These are phyloP conservation scores for Cystofilobasidium bisporidii DNA, from an alignment of 768 basidiomycete genomes.

Conservation along the genomic window DNA sequence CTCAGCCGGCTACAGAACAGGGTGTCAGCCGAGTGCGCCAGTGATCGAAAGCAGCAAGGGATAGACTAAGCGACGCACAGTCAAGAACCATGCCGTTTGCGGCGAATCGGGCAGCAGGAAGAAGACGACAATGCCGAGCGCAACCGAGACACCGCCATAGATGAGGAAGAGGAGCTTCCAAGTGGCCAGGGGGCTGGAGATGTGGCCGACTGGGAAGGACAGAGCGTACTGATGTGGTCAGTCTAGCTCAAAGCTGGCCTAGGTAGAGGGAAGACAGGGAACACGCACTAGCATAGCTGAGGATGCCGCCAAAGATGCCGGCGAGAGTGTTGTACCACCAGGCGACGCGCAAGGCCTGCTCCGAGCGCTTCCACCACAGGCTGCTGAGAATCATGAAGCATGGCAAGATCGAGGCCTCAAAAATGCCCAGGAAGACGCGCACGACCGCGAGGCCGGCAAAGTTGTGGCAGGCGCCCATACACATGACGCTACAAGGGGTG, in stretches of 20 bases:
- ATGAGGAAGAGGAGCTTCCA: slow-evolving; percentile 7
- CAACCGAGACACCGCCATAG: slow-evolving; percentile 11
- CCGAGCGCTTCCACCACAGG: slow-evolving; percentile 19
- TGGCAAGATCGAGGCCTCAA: slow-evolving; percentile 30
- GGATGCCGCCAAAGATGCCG: neutral
- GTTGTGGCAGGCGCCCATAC: slow-evolving; percentile 27
- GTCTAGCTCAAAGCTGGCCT: too few relatives aligned
- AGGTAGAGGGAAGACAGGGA: too few relatives aligned
- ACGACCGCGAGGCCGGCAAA: slow-evolving; percentile 28
- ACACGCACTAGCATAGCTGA: too few relatives aligned
- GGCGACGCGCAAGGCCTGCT: slow-evolving; percentile 7
- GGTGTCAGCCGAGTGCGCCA: too few relatives aligned
- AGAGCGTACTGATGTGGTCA: too few relatives aligned
- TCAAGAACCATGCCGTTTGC: slow-evolving; percentile 29
- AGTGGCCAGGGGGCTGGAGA: neutral
- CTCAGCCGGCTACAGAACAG: neutral
- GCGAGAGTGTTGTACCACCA: too few relatives aligned
- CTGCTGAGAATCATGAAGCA: slow-evolving; percentile 17
- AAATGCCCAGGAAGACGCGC: slow-evolving; percentile 33
- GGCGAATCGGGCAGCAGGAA: slow-evolving; percentile 22
- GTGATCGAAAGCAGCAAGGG: slow-evolving; percentile 9
- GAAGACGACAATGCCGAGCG: slow-evolving; percentile 18
- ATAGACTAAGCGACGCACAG: too few relatives aligned
- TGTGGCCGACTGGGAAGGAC: neutral
- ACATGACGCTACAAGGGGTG: neutral